Percentiles rank a stretch among this genome's conserved stretches.
Conservation (phyloP, 257 asterid species). For the Solanum peruvianum region DNA sequence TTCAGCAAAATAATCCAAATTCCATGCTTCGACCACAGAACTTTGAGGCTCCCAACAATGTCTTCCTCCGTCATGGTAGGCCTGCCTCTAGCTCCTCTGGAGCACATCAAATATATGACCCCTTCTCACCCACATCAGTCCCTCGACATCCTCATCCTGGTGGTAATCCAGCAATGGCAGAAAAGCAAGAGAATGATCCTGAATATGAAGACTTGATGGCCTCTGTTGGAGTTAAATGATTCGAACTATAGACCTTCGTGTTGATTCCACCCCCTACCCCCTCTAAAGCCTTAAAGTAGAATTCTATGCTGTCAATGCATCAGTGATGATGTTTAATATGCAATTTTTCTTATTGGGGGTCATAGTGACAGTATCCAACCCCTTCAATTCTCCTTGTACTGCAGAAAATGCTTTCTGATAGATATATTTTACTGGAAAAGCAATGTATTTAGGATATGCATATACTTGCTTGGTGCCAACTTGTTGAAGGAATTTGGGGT, state of each 20-base stretch:
- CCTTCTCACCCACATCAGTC: slow-evolving; percentile 59
- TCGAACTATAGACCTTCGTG: background rate
- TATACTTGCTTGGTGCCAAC: background rate
- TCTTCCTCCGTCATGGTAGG: slow-evolving; percentile 19
- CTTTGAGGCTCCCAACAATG: slow-evolving; percentile 26
- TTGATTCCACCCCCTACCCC: background rate
- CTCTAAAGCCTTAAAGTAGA: background rate
- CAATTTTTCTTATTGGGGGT: background rate
- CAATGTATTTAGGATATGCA: background rate
- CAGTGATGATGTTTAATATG: background rate
- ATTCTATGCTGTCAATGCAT: background rate
- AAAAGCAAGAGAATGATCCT: slow-evolving; percentile 48
- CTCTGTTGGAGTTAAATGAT: slow-evolving; percentile 68
- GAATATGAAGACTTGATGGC: slow-evolving; percentile 85
- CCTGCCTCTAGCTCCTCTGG: slow-evolving; percentile 33
- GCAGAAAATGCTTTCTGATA: background rate
- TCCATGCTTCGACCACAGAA: slow-evolving; percentile 25
- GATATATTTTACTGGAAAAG: background rate
- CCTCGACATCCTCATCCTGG: slow-evolving; percentile 33
- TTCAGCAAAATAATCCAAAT: slow-evolving; percentile 38
- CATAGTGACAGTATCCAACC: background rate
- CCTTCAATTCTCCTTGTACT: background rate
- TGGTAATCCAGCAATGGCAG: slow-evolving; percentile 26
- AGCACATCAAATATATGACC: slow-evolving; percentile 61
- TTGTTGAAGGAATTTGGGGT: background rate